phyloP scores from a whole-genome alignment of 768 basidiomycete species.

The Pilatotrama ljubarskyi region DNA sequence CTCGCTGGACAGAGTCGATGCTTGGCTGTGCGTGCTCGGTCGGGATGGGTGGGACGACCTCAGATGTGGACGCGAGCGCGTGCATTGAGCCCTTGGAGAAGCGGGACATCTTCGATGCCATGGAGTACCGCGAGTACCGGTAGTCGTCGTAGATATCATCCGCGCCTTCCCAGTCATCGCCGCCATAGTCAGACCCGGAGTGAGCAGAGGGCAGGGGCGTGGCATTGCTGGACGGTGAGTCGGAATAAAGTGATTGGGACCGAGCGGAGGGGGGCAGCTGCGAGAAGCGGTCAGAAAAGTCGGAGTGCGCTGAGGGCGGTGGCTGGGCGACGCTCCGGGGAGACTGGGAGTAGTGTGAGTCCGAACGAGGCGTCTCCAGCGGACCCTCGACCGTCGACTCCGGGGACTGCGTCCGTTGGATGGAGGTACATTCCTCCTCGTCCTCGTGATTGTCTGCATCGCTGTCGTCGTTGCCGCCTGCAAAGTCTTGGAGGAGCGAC shows the following conservation, averaged over 20 bases:
- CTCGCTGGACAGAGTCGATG: slow-evolving; percentile 19
- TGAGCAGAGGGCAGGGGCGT: slow-evolving; percentile 19
- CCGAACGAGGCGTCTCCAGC: neutral
- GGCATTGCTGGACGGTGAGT: slow-evolving; percentile 11
- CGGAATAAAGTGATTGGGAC: slow-evolving; percentile 14
- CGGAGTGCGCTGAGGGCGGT: neutral
- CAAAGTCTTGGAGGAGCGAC: slow-evolving; percentile 57
- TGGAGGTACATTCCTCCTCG: neutral
- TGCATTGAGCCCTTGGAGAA: slow-evolving; percentile 39
- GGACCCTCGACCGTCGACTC: slow-evolving; percentile 14
- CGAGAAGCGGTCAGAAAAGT: neutral
- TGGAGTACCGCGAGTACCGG: slow-evolving; percentile 65
- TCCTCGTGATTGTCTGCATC: slow-evolving; percentile 24
- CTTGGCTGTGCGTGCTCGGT: slow-evolving; percentile 26
- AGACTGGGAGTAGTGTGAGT: slow-evolving; percentile 13
- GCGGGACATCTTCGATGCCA: slow-evolving; percentile 42
- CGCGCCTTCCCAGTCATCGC: slow-evolving; percentile 64
- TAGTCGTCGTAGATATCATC: slow-evolving; percentile 82
- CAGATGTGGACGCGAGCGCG: slow-evolving; percentile 19
- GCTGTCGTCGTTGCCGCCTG: slow-evolving; percentile 36
- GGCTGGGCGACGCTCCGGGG: slow-evolving; percentile 1
- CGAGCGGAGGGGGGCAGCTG: slow-evolving; percentile 3
- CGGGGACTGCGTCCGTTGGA: slow-evolving; percentile 4
- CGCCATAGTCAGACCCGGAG: slow-evolving; percentile 28
- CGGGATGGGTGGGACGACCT: slow-evolving; percentile 33